A percentile compares a stretch with the other conserved stretches of the same genome.
These are phyloP conservation scores for Candida tetrigidarum DNA, from an alignment of 1,139 yeast species.

Conservation along the genomic window DNA sequence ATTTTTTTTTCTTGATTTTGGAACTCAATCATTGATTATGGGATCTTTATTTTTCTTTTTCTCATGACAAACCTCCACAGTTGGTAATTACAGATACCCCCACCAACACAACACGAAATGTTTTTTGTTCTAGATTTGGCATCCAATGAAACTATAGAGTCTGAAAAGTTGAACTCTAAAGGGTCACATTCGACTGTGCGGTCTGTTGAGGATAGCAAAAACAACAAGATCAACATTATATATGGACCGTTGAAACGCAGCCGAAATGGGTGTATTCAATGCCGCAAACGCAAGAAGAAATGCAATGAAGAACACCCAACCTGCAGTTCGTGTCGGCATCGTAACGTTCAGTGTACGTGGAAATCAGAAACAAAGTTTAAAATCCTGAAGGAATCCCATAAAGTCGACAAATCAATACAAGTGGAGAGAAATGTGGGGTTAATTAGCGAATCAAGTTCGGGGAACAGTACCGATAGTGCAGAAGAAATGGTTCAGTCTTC, in stretches of 20 bases:
- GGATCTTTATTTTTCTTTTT: too few species aligned
- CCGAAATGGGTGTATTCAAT: constrained; percentile 23
- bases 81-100: not conserved
- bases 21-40: too few species aligned
- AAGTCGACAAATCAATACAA: not conserved
- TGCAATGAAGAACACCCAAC: constrained; percentile 33
- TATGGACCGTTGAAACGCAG: constrained; percentile 19
- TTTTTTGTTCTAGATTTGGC: constrained; percentile 14
- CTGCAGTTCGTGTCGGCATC: constrained; percentile 27
- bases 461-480: not conserved
- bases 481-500: not conserved
- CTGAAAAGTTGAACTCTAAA: not conserved
- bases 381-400: constrained; percentile 5
- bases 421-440: not conserved
- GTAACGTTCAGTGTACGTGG: constrained; percentile 26
- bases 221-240: constrained; percentile 9
- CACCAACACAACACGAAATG: constrained; percentile 6
- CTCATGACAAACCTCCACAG: not conserved
- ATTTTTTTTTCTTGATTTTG: too few species aligned
- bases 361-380: constrained; percentile 12
- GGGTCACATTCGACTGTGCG: too few species aligned
- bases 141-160: constrained; percentile 13
- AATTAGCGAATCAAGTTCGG: not conserved
- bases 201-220: not conserved
- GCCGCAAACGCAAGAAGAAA: constrained; percentile 26